Percentiles rank a stretch among this genome's conserved stretches.
These are phyloP conservation scores for Vigna angularis DNA, from an alignment of 306 rosid species.

Conservation along the genomic window DNA sequence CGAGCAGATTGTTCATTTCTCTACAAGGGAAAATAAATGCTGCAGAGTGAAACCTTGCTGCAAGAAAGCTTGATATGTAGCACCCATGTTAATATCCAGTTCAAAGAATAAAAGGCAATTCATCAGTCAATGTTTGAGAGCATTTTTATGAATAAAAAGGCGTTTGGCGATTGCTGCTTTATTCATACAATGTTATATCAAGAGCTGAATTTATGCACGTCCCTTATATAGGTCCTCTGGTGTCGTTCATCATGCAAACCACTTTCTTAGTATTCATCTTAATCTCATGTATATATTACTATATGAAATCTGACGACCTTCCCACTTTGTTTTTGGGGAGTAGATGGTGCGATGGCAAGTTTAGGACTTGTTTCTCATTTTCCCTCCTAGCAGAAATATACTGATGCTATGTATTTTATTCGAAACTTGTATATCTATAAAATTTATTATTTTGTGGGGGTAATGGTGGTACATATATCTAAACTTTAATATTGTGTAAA, in stretches of 20 bases:
- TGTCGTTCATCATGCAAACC: constrained; percentile 35
- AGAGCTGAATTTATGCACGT: background rate
- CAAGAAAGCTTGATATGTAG: constrained; percentile 57
- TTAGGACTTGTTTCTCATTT: background rate
- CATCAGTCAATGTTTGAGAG: background rate
- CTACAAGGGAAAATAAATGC: constrained; percentile 67
- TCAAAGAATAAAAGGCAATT: constrained; percentile 18
- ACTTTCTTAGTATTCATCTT: background rate
- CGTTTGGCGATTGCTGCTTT: background rate
- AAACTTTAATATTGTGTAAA: too few relatives aligned
- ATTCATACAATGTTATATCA: background rate
- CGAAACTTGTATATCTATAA: background rate
- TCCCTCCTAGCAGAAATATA: background rate
- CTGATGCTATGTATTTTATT: background rate
- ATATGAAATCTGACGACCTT: background rate
- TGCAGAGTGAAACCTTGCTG: constrained; percentile 86
- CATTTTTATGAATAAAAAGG: constrained; percentile 14
- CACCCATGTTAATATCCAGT: constrained; percentile 7
- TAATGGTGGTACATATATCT: too few relatives aligned
- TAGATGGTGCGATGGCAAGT: background rate
- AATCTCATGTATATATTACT: constrained; percentile 23
- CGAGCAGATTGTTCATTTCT: constrained; percentile 63
- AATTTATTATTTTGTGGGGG: background rate
- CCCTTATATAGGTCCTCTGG: background rate
- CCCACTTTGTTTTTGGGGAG: too few relatives aligned